A percentile compares a stretch with the other conserved stretches of the same genome.
Conservation (phyloP, 805 yeast species). For the Myxozyma kluyveri region DNA sequence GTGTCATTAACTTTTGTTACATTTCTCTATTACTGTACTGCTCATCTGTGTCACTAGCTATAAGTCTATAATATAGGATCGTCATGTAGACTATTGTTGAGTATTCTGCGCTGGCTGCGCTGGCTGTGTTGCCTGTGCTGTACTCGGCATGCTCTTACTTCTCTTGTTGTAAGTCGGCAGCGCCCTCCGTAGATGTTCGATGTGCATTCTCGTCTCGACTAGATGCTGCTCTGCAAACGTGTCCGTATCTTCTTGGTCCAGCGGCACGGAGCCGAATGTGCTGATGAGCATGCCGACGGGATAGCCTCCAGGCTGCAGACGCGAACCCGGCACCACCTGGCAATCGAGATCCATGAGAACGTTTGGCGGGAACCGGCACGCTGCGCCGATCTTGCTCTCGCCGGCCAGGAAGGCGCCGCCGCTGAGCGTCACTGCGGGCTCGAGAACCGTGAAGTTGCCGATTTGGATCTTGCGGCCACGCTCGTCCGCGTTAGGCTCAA, state of each 20-base stretch:
- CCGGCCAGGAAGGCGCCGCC: slow-evolving; percentile 12
- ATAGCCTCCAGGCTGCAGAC: background rate
- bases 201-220: slow-evolving; percentile 19
- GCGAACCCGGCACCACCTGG: slow-evolving; percentile 14
- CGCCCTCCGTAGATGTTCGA: slow-evolving; percentile 11
- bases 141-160: too few species aligned
- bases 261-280: too few species aligned
- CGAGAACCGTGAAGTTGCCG: slow-evolving; percentile 14
- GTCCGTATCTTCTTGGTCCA: slow-evolving; percentile 7
- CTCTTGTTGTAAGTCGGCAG: slow-evolving; percentile 8
- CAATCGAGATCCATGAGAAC: slow-evolving; percentile 13
- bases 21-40: too few species aligned
- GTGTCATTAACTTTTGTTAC: background rate
- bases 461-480: too few species aligned
- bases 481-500: background rate
- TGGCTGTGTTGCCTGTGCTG: too few species aligned
- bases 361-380: slow-evolving; percentile 4
- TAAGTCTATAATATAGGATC: too few species aligned
- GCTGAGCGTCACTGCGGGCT: slow-evolving; percentile 13
- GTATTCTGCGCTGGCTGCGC: too few species aligned
- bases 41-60: too few species aligned
- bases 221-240: slow-evolving; percentile 1
- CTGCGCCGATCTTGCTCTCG: slow-evolving; percentile 14
- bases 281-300: too few species aligned
- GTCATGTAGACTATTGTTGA: too few species aligned